A percentile compares a stretch with the other conserved stretches of the same genome.
Evolutionary conservation across 2,329 filamentous ascomycete genomes (phyloP).

Genomic region (Ceratocystis variospora): DNA sequence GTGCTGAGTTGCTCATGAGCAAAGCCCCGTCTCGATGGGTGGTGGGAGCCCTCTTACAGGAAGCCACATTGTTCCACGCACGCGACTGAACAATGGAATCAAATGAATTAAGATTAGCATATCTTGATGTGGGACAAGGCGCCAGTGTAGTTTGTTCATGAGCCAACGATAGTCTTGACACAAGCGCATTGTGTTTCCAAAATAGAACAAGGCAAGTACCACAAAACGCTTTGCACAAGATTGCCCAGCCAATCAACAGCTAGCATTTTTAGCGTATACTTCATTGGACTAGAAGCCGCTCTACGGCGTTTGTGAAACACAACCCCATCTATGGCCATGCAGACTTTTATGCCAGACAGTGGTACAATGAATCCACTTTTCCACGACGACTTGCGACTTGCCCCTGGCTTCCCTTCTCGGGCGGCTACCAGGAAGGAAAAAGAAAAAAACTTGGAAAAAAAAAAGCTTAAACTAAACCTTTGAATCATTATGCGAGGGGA

Average conservation of each 20-base stretch:
- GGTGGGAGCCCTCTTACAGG: no score
- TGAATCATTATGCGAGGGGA: not conserved
- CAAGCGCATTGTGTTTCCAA: not conserved
- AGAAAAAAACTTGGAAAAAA: no score
- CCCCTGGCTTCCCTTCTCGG: not conserved
- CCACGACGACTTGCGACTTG: not conserved
- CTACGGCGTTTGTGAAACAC: conserved; percentile 1
- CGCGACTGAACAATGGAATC: no score
- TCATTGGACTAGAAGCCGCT: conserved; percentile 7
- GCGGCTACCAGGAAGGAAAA: not conserved
- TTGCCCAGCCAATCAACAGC: not conserved
- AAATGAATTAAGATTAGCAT: no score
- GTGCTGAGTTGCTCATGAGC: no score
- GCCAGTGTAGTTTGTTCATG: not conserved
- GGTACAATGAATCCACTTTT: not conserved
- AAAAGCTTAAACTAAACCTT: not conserved
- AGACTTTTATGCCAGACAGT: not conserved
- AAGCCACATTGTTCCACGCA: no score
- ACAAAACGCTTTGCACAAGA: not conserved
- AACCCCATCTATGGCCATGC: not conserved
- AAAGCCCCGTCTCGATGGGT: no score
- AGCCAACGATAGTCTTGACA: not conserved
- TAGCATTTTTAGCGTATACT: not conserved
- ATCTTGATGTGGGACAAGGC: not conserved
- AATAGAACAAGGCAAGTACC: not conserved